Evolutionary conservation across 192 early-diverging fungal species (phyloP).

Genomic region (Backusella morwellensis): DNA sequence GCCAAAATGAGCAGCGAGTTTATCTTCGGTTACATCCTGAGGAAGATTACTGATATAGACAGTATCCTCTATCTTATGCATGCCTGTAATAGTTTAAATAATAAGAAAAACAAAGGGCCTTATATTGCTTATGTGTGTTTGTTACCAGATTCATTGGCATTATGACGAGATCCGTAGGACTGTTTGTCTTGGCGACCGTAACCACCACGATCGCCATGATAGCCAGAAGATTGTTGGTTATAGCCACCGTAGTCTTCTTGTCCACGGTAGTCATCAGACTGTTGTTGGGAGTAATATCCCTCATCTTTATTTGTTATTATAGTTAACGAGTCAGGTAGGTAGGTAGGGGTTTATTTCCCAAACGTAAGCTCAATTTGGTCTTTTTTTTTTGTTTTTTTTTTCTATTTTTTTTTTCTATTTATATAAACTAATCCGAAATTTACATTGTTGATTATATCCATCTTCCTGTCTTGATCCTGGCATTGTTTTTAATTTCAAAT

Average conservation of each 20-base stretch:
- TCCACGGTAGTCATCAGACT: background rate
- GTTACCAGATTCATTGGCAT: background rate
- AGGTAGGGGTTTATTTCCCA: background rate
- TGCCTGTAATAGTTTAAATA: background rate
- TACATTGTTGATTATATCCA: constrained; percentile 9
- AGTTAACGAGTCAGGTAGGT: background rate
- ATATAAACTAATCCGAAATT: background rate
- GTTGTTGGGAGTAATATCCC: background rate
- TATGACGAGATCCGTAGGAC: constrained; percentile 8
- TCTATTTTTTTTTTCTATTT: background rate
- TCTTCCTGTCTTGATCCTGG: constrained; percentile 2
- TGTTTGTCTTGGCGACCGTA: constrained; percentile 12
- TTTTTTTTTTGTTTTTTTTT: background rate
- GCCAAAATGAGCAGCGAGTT: constrained; percentile 61
- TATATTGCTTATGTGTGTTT: background rate
- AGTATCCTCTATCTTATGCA: constrained; percentile 50
- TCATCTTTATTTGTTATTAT: background rate
- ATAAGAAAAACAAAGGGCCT: background rate
- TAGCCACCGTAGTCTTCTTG: constrained; percentile 15
- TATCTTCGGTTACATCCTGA: constrained; percentile 58
- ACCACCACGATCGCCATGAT: background rate
- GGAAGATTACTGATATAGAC: constrained; percentile 69
- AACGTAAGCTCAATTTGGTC: background rate
- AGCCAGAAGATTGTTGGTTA: constrained; percentile 9
- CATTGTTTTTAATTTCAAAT: background rate